Conservation (phyloP, 805 yeast species). For the Wickerhamiella brachini region DNA sequence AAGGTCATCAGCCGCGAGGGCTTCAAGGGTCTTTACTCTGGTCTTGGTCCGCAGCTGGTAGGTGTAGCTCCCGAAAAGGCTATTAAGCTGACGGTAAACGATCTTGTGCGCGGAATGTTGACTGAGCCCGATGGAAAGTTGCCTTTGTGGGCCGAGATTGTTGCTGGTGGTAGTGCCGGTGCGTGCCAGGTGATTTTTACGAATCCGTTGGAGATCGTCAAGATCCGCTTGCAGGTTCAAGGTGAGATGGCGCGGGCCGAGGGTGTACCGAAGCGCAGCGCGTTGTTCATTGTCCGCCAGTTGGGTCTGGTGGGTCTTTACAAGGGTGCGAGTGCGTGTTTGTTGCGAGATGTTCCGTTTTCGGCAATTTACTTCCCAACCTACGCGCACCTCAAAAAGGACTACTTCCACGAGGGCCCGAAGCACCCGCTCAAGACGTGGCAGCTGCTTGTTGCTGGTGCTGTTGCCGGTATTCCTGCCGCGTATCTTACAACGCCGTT, state of each 20-base stretch:
- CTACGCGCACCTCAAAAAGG: conserved; percentile 81
- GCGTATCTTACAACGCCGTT: conserved; percentile 94
- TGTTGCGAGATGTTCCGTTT: conserved; percentile 90
- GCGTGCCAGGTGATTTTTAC: conserved; percentile 93
- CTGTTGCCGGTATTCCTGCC: conserved; percentile 95
- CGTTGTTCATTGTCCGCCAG: conserved; percentile 58
- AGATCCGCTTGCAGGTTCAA: conserved; percentile 87
- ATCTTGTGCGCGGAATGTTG: conserved; percentile 62
- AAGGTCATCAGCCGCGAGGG: conserved; percentile 74
- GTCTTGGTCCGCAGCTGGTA: conserved; percentile 82
- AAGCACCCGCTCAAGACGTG: conserved; percentile 56
- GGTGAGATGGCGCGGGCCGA: conserved; percentile 45
- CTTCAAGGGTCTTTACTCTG: conserved; percentile 73
- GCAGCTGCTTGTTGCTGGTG: conserved; percentile 81
- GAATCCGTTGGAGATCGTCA: conserved; percentile 90
- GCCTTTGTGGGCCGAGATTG: conserved; percentile 48
- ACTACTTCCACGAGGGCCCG: conserved; percentile 73
- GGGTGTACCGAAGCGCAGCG: conserved; percentile 34
- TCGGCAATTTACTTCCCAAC: conserved; percentile 96
- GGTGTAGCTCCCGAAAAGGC: conserved; percentile 99
- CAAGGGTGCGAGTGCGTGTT: conserved; percentile 83
- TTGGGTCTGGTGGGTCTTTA: conserved; percentile 78
- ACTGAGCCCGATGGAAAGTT: conserved; percentile 40
- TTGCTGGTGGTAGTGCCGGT: conserved; percentile 92
- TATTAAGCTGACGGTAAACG: conserved; percentile 88